Base-by-base conservation (phyloP, 2,329 filamentous ascomycete species). In the Xylariaceae sp. region DNA sequence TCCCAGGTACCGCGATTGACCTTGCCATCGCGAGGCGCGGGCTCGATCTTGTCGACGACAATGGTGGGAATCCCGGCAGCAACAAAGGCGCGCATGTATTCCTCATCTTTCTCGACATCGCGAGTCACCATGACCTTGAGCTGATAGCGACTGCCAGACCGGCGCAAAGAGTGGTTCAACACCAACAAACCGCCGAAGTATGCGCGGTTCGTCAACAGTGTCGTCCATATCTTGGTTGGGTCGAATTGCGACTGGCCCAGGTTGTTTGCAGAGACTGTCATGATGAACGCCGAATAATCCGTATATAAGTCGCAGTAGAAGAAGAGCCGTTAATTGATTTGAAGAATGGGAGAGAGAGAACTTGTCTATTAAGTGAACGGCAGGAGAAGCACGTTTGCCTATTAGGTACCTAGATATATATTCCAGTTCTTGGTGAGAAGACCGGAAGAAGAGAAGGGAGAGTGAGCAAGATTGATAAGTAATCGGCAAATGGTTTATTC, bases 1-100 rank as follows among this genome's bases (percentile, higher is more conserved):
- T 73, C 70, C 71, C 71, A 73, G 30, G 70, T 72, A 6, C 70
- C 71, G 60, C 68, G 68, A 53, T 70, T 71, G 51, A 72, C 61
- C 63, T 72, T 71, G 60, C 71, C 70, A 51, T 73, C 70, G 47
- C 69, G 67, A 39, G 69, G 69, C 13, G 67, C 64, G 6, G 71
- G 71, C 65, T 72, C 70, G 61, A 73, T 73, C 64, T 69, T 67
- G 59, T 72, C 68, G 55, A 73, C 69, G 58, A 72, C 67, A 37
- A 73, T 73, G 51, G 69, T 72, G 45, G 68, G 66, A 50, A 73
- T 72, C 49, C 66, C 70, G 41, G 71, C 71, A 18, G 65, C 69
- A 15, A 58, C 68, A 51, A 73, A 73, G 51, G 69, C 69, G 44
- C 66, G 66, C 71, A 73, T 73, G 57, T 68, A 72, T 58, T 73